A percentile compares a stretch with the other conserved stretches of the same genome.
phyloP scores from a whole-genome alignment of 129 eudicot species.

The Heracleum sosnowskyi region DNA sequence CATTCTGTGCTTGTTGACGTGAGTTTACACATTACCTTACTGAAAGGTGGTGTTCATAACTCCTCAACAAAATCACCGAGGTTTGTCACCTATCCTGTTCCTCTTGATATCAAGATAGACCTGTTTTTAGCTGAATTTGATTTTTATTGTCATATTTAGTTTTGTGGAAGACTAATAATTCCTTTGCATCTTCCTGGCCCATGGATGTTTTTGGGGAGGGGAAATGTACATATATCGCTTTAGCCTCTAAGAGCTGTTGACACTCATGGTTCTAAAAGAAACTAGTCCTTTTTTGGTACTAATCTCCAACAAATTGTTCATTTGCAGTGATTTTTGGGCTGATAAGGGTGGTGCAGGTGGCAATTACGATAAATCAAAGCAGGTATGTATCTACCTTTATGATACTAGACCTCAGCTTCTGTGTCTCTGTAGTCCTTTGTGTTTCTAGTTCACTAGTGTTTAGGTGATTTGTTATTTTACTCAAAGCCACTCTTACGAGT shows the following conservation, averaged over 20 bases:
- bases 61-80: slow-evolving; percentile 53
- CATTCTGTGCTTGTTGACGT: slow-evolving; percentile 89
- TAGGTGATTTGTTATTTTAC: background rate
- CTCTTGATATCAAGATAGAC: background rate
- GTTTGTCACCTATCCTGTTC: slow-evolving; percentile 43
- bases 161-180: background rate
- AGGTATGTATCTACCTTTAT: slow-evolving; percentile 41
- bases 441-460: background rate
- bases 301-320: slow-evolving; percentile 7
- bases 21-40: slow-evolving; percentile 63
- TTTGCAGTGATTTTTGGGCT: slow-evolving; percentile 42
- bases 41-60: slow-evolving; percentile 57
- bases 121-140: background rate
- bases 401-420: background rate
- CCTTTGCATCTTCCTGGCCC: background rate
- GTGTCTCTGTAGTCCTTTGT: background rate
- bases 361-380: slow-evolving; percentile 40
- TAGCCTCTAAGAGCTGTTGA: background rate
- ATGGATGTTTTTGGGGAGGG: background rate
- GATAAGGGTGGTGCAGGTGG: slow-evolving; percentile 31
- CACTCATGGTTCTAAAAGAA: background rate
- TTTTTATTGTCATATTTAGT: background rate
- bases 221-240: background rate
- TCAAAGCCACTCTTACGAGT: background rate
- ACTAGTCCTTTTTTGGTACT: background rate